Conservation (phyloP, 2,329 filamentous ascomycete species). For the Aspergillus carbonarius region DNA sequence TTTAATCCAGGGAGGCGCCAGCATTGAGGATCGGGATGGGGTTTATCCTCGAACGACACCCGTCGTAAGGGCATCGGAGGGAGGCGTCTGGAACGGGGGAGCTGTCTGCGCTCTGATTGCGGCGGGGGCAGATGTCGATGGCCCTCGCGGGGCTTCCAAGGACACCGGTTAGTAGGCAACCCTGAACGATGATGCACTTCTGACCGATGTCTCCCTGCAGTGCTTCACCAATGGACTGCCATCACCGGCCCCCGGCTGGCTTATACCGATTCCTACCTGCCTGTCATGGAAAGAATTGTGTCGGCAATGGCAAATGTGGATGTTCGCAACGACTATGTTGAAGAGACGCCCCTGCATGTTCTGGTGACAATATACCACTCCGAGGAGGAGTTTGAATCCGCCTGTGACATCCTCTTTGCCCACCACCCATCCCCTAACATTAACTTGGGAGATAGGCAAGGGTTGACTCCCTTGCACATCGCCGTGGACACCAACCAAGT, state of each 20-base stretch:
- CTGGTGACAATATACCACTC: conserved; percentile 21
- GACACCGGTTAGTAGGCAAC: conserved; percentile 14
- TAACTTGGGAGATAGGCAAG: conserved; percentile 18
- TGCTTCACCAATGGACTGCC: conserved; percentile 26
- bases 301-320: conserved; percentile 17
- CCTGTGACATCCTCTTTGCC: conserved; percentile 22
- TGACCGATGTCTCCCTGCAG: neutral
- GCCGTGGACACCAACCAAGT: conserved; percentile 20
- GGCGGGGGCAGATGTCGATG: conserved; percentile 20
- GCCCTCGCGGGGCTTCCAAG: conserved; percentile 10
- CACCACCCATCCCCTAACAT: conserved; percentile 19
- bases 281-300: conserved; percentile 18
- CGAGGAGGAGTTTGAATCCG: conserved; percentile 25
- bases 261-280: conserved; percentile 24
- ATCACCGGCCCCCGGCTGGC: conserved; percentile 21
- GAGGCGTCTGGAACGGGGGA: conserved; percentile 26
- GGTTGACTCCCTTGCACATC: conserved; percentile 22
- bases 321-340: conserved; percentile 16
- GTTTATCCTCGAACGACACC: conserved; percentile 22
- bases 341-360: conserved; percentile 25
- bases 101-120: conserved; percentile 21
- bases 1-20: conserved; percentile 5
- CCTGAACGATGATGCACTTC: neutral
- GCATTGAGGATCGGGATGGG: conserved; percentile 16
- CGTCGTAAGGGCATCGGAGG: conserved; percentile 22